phyloP scores from a whole-genome alignment of 305 asterid species.

The Fraxinus velutina region DNA sequence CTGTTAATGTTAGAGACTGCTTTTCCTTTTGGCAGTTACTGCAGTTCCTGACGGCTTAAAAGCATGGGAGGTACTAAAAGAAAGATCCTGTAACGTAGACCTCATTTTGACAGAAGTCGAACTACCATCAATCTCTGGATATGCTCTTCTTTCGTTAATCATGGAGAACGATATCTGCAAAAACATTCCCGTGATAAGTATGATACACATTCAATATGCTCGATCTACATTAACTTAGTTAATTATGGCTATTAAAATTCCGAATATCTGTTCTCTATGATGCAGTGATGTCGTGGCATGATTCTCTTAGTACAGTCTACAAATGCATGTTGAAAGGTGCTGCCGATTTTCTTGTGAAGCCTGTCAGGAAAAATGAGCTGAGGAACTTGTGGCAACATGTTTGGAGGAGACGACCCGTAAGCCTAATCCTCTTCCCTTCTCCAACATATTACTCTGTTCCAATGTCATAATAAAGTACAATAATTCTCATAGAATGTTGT shows the following conservation, averaged over 20 bases:
- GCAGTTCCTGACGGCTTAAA: slow-evolving; percentile 85
- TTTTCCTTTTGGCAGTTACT: slow-evolving; percentile 53
- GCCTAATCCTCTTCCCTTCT: slow-evolving; percentile 26
- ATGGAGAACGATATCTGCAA: slow-evolving; percentile 87
- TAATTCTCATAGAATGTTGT: slow-evolving; percentile 16
- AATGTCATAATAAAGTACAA: background rate
- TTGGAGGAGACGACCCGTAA: slow-evolving; percentile 95
- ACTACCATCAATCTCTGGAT: slow-evolving; percentile 86
- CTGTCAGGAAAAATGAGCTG: slow-evolving; percentile 84
- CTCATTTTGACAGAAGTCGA: slow-evolving; percentile 88
- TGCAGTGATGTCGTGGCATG: slow-evolving; percentile 95
- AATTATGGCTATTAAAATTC: background rate
- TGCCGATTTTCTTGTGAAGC: slow-evolving; percentile 92
- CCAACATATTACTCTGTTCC: background rate
- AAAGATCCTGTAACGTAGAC: slow-evolving; percentile 57
- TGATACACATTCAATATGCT: slow-evolving; percentile 14
- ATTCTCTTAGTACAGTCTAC: slow-evolving; percentile 81
- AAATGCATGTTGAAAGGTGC: slow-evolving; percentile 97
- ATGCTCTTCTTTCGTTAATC: slow-evolving; percentile 76
- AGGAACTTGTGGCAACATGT: slow-evolving; percentile 96
- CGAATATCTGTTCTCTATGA: background rate
- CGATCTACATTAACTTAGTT: background rate
- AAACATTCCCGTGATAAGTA: slow-evolving; percentile 90
- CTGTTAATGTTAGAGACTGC: background rate
- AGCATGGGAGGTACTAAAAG: slow-evolving; percentile 87